Evolutionary conservation across 345 rosid genomes (phyloP).

Genomic region (Erysimum cheiranthoides): DNA sequence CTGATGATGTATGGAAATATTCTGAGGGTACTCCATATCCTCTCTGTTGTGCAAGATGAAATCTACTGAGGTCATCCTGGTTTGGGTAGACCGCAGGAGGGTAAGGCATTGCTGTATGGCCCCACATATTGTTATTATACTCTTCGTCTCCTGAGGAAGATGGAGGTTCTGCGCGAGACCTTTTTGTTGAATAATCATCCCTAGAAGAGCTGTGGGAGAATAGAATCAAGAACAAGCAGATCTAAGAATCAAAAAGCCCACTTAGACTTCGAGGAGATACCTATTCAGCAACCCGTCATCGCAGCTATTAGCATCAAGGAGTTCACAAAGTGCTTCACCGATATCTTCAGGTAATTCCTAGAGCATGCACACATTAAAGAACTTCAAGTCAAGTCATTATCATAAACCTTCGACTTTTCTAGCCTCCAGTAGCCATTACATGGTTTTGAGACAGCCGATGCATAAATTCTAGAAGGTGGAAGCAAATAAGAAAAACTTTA

Average conservation of each 20-base stretch:
- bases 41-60: conserved; percentile 55
- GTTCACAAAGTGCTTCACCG: conserved; percentile 93
- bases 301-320: conserved; percentile 71
- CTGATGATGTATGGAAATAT: conserved; percentile 46
- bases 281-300: conserved; percentile 54
- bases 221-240: conserved; percentile 36
- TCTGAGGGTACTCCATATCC: conserved; percentile 52
- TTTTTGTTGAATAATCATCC: conserved; percentile 62
- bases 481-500: conserved; percentile 11
- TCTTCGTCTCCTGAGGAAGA: conserved; percentile 63
- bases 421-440: conserved; percentile 4
- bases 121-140: conserved; percentile 49
- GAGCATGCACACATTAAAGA: conserved; percentile 27
- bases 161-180: conserved; percentile 61
- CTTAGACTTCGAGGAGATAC: conserved; percentile 46
- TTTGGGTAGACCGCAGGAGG: conserved; percentile 59
- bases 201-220: conserved; percentile 44
- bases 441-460: neutral
- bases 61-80: conserved; percentile 62
- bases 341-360: conserved; percentile 89
- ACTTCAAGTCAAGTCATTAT: conserved; percentile 10
- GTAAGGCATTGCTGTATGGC: conserved; percentile 47
- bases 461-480: conserved; percentile 2
- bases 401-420: neutral
- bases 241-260: conserved; percentile 16